A percentile compares a stretch with the other conserved stretches of the same genome.
Conservation (phyloP, 2,329 filamentous ascomycete species). For the Alternaria infectoria region DNA sequence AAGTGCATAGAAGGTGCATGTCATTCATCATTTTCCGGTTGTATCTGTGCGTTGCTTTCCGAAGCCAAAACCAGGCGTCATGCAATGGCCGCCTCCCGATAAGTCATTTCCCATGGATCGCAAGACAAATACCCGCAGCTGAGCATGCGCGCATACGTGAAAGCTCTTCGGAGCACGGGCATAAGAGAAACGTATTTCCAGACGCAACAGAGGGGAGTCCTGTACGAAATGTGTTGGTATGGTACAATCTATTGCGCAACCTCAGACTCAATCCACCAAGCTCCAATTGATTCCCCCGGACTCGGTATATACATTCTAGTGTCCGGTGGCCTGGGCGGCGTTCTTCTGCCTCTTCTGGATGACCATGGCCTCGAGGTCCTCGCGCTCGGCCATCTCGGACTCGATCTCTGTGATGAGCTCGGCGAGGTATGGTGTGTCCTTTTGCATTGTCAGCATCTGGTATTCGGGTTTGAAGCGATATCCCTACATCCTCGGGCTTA, state of each 20-base stretch:
- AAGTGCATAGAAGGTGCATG: not conserved
- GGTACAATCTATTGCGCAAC: slow-evolving; percentile 52
- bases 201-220: slow-evolving; percentile 13
- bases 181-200: not conserved
- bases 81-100: not conserved
- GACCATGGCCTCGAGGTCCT: slow-evolving; percentile 71
- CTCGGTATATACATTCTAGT: slow-evolving; percentile 35
- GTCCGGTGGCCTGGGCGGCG: slow-evolving; percentile 17
- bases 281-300: slow-evolving; percentile 17
- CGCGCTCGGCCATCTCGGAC: slow-evolving; percentile 69
- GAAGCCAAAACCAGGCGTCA: not conserved
- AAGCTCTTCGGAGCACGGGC: too few relatives aligned
- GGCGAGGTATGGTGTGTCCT: slow-evolving; percentile 72
- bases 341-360: slow-evolving; percentile 55
- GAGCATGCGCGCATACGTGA: not conserved
- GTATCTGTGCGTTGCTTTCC: not conserved
- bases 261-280: slow-evolving; percentile 17
- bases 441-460: slow-evolving; percentile 25
- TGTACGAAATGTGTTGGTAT: slow-evolving; percentile 35
- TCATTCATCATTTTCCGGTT: not conserved
- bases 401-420: slow-evolving; percentile 73
- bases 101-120: not conserved
- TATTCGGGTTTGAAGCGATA: not conserved
- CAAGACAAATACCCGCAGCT: not conserved
- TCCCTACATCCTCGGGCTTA: slow-evolving; percentile 68